These are phyloP conservation scores for Artemisia argyi DNA, from an alignment of 129 eudicot genomes.

Conservation along the genomic window DNA sequence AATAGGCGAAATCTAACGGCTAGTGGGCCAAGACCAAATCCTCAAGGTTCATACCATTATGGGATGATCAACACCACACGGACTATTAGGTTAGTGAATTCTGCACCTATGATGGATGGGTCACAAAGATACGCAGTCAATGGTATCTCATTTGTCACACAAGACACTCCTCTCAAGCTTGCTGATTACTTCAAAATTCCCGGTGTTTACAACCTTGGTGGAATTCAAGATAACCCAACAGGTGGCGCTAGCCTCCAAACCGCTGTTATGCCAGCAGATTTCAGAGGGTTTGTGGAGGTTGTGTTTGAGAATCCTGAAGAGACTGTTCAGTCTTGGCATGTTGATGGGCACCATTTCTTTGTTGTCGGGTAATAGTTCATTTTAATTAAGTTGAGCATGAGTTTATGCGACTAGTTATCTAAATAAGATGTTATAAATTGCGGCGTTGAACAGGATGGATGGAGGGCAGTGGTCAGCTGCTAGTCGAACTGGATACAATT, in stretches of 20 bases:
- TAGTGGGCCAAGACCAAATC: constrained; percentile 84
- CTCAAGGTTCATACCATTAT: constrained; percentile 80
- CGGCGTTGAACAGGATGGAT: constrained; percentile 52
- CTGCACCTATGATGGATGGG: constrained; percentile 58
- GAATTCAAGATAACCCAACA: constrained; percentile 52
- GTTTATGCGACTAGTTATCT: not conserved
- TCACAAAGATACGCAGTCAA: constrained; percentile 72
- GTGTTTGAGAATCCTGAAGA: constrained; percentile 68
- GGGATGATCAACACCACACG: constrained; percentile 65
- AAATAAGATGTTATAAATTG: not conserved
- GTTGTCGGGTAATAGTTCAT: constrained; percentile 59
- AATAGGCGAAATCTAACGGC: constrained; percentile 67
- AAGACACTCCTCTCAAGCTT: constrained; percentile 74
- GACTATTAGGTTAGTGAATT: constrained; percentile 53
- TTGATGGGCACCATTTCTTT: constrained; percentile 76
- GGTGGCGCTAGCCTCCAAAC: constrained; percentile 58
- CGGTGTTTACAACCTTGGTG: constrained; percentile 65
- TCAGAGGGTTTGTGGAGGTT: constrained; percentile 59
- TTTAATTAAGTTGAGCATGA: not conserved
- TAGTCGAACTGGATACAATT: constrained; percentile 57
- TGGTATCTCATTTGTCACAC: constrained; percentile 49
- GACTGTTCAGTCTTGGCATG: constrained; percentile 62
- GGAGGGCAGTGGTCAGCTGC: constrained; percentile 76
- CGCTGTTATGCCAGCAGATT: constrained; percentile 62
- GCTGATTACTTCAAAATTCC: constrained; percentile 78